Evolutionary conservation across 805 yeast genomes (phyloP), one percentile per base, ranked within the genome.

Genomic region (Metschnikowia matae): DNA sequence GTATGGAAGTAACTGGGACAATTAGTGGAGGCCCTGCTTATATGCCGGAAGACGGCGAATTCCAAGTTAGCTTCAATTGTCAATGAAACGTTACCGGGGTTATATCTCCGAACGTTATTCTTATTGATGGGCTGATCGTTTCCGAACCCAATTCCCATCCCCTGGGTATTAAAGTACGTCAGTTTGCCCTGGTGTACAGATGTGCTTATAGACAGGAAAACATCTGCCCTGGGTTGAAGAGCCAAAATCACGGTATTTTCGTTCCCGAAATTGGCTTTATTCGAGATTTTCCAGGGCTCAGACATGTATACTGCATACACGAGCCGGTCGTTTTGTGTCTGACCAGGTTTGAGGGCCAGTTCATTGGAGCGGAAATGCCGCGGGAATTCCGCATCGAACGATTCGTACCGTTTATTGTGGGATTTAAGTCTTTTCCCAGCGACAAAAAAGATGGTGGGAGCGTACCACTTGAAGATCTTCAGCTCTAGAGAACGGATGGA

Each of bases 101-200:
- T 63, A 55, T 77, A 83, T 54, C 73, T 74, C 32, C 73, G 70
- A 1, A 64, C 59, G 6, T 73, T 73, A 42, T 70, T 70, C 54
- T 78, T 82, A 44, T 79, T 68, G 0, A 68, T 51, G 1, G 94
- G 94, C 41, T 88, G 91, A 17, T 69, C 67, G 31, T 75, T 72
- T 0, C 98, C 98, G 61, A 89, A 79, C 0, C 96, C 97, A 11
- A 91, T 66, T 0, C 97, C 97, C 47, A 88, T 83, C 0, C 94
- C 91, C 6, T 74, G 59, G 7, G 81, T 87, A 59, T 80, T 84
- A 67, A 89, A 89, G 63, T 87, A 89, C 1, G 81, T 77, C 65
- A 67, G 63, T 59, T 70, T 48, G 37, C 65, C 50, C 63, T 64
- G 20, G 65, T 60, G 11, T 71, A 68, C 45, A 59, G 72, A 64